Percentiles rank a stretch among this genome's conserved stretches.
phyloP scores from a whole-genome alignment of 2,329 filamentous ascomycete species.

The Talaromyces sp. region DNA sequence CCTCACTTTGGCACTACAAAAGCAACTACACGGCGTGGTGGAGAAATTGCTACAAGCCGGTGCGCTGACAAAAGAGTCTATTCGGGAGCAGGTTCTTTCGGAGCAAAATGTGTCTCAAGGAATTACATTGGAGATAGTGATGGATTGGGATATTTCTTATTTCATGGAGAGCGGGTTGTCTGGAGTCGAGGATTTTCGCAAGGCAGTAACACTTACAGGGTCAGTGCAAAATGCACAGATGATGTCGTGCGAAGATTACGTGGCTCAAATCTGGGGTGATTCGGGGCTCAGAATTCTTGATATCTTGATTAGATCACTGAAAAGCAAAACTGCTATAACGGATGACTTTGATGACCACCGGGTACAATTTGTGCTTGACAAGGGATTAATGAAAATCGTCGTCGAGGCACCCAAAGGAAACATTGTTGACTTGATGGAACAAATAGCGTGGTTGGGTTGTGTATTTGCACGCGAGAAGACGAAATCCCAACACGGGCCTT shows the following conservation, averaged over 20 bases:
- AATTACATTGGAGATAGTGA: background rate
- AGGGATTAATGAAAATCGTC: background rate
- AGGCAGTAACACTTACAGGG: background rate
- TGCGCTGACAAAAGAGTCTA: background rate
- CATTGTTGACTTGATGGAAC: background rate
- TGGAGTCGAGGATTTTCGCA: background rate
- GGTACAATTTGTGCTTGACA: no score
- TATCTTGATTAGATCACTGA: background rate
- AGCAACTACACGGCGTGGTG: background rate
- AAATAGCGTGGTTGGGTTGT: slow-evolving; percentile 5
- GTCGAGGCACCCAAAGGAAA: background rate
- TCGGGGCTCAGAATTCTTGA: background rate
- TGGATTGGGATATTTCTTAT: background rate
- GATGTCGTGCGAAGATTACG: background rate
- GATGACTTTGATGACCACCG: background rate
- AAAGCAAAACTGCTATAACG: background rate
- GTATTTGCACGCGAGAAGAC: background rate
- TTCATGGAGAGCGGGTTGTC: background rate
- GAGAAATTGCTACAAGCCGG: background rate
- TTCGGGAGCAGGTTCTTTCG: background rate
- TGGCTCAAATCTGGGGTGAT: background rate
- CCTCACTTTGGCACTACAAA: background rate
- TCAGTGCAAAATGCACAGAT: background rate
- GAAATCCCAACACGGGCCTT: background rate
- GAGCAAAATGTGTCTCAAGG: background rate